Conservation (phyloP, 2,329 filamentous ascomycete genomes). For the Cladosporium cucumerinum region DNA sequence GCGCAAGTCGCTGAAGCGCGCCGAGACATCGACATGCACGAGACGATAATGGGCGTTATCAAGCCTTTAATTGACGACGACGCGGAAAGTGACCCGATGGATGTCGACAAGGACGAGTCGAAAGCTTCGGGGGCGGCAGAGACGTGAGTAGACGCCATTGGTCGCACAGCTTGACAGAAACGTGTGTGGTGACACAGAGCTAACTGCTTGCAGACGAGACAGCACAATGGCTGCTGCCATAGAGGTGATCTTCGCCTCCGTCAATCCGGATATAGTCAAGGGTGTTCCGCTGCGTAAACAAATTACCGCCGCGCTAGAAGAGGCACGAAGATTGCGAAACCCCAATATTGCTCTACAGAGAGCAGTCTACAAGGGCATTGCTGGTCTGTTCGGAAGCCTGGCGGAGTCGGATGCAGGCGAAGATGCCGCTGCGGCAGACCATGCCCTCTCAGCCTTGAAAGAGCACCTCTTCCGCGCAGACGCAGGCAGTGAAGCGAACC, state of each 20-base stretch:
- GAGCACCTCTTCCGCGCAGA: conserved; percentile 27
- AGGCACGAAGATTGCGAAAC: conserved; percentile 4
- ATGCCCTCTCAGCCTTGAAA: conserved; percentile 20
- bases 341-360: conserved; percentile 10
- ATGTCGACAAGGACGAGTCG: conserved; percentile 53
- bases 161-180: conserved; percentile 9
- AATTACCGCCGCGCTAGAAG: background rate
- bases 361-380: conserved; percentile 23
- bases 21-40: conserved; percentile 66
- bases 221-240: conserved; percentile 29
- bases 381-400: conserved; percentile 20
- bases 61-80: conserved; percentile 58
- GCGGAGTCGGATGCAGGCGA: background rate
- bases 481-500: conserved; percentile 29
- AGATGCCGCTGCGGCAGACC: conserved; percentile 4
- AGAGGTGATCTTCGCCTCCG: conserved; percentile 30
- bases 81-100: conserved; percentile 61
- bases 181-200: conserved; percentile 2
- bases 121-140: conserved; percentile 11
- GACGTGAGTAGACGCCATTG: background rate
- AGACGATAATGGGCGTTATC: conserved; percentile 64
- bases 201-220: conserved; percentile 23
- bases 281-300: conserved; percentile 18
- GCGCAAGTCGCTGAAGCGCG: conserved; percentile 69
- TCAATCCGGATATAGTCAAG: conserved; percentile 27